Evolutionary conservation across 2,329 filamentous ascomycete genomes (phyloP).

Genomic region (Venturia oleaginea): DNA sequence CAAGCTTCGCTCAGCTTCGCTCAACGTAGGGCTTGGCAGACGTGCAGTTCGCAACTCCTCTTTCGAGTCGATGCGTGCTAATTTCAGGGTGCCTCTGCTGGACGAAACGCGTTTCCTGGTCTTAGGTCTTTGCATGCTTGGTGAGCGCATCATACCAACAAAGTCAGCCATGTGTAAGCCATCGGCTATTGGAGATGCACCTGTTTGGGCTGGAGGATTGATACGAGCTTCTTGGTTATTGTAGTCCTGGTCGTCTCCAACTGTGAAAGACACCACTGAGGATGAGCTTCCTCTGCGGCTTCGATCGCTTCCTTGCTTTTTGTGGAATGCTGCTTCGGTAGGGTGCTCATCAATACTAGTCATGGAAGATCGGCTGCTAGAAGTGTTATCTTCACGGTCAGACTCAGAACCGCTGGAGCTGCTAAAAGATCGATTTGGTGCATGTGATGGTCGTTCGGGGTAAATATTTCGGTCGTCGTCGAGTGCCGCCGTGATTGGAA

Average conservation of each 20-base stretch:
- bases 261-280: background rate
- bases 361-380: slow-evolving; percentile 13
- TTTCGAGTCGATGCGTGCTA: slow-evolving; percentile 11
- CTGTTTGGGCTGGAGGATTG: background rate
- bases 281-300: background rate
- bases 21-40: slow-evolving; percentile 35
- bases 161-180: slow-evolving; percentile 5
- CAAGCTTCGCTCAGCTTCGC: slow-evolving; percentile 35
- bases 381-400: slow-evolving; percentile 9
- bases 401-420: slow-evolving; percentile 9
- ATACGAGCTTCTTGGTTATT: background rate
- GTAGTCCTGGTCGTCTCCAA: slow-evolving; percentile 3
- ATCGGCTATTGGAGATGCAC: background rate
- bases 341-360: slow-evolving; percentile 12
- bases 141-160: slow-evolving; percentile 7
- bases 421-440: background rate
- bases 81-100: background rate
- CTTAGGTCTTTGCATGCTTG: slow-evolving; percentile 4
- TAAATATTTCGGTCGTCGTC: background rate
- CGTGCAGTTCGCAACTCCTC: slow-evolving; percentile 4
- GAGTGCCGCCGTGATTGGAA: background rate
- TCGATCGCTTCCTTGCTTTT: background rate
- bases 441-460: slow-evolving; percentile 8
- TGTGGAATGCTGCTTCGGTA: background rate
- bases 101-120: slow-evolving; percentile 1